A percentile compares a stretch with the other conserved stretches of the same genome.
phyloP scores from a whole-genome alignment of 768 basidiomycete genomes.

The Pisolithus sp. region DNA sequence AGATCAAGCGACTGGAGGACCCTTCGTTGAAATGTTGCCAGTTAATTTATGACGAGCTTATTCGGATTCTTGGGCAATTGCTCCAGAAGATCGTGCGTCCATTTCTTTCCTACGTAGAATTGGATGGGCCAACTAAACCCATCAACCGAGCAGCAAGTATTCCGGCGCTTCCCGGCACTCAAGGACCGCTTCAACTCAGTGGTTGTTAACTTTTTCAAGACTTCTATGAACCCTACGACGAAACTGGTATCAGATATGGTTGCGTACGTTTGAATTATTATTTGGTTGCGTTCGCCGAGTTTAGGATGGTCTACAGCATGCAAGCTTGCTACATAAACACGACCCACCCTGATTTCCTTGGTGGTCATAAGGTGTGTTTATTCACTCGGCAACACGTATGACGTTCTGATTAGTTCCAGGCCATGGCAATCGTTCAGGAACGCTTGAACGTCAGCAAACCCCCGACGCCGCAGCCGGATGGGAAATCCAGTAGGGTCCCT shows the following conservation, averaged over 20 bases:
- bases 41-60: constrained; percentile 94
- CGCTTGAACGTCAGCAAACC: constrained; percentile 79
- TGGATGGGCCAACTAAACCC: constrained; percentile 3
- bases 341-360: constrained; percentile 97
- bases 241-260: constrained; percentile 94
- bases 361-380: constrained; percentile 72
- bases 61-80: constrained; percentile 89
- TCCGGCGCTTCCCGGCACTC: constrained; percentile 94
- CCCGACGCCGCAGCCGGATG: constrained; percentile 47
- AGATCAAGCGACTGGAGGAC: constrained; percentile 95
- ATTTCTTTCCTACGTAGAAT: not conserved
- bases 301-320: constrained; percentile 51
- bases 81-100: constrained; percentile 80
- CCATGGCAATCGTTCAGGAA: constrained; percentile 82
- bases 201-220: constrained; percentile 96
- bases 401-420: constrained; percentile 38
- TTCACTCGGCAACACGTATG: not conserved
- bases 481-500: constrained; percentile 61
- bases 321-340: constrained; percentile 99
- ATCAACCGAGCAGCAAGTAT: constrained; percentile 63
- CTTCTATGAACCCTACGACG: constrained; percentile 86
- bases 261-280: constrained; percentile 45
- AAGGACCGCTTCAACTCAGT: constrained; percentile 93
- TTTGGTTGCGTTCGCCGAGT: not conserved
- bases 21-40: constrained; percentile 91